These are phyloP conservation scores for Tolypocladium tropicale DNA, from an alignment of 2,329 filamentous ascomycete genomes.

Conservation along the genomic window DNA sequence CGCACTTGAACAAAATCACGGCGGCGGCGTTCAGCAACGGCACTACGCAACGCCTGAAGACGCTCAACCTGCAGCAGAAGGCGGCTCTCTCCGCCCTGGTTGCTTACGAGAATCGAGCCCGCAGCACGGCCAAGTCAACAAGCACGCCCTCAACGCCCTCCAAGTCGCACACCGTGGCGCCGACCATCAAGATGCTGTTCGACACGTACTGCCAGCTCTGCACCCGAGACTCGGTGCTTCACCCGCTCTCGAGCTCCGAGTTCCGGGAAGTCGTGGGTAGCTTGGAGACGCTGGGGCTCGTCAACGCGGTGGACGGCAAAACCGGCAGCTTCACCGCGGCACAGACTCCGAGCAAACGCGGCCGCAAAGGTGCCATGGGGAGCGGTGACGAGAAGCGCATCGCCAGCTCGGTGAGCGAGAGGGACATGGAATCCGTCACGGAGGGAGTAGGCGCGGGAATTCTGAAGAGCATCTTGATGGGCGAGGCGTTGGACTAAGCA, in stretches of 20 bases:
- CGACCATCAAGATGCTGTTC: slow-evolving; percentile 76
- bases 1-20: slow-evolving; percentile 85
- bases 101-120: slow-evolving; percentile 70
- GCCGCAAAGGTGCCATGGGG: slow-evolving; percentile 43
- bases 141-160: slow-evolving; percentile 43
- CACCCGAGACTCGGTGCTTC: slow-evolving; percentile 76
- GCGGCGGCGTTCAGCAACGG: slow-evolving; percentile 85
- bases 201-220: slow-evolving; percentile 77
- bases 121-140: slow-evolving; percentile 34
- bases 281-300: slow-evolving; percentile 76
- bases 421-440: slow-evolving; percentile 64
- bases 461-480: slow-evolving; percentile 50
- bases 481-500: slow-evolving; percentile 44
- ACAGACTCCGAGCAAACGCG: slow-evolving; percentile 63
- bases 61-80: slow-evolving; percentile 92
- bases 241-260: slow-evolving; percentile 81
- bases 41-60: slow-evolving; percentile 70
- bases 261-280: slow-evolving; percentile 89
- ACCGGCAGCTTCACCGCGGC: slow-evolving; percentile 53
- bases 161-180: slow-evolving; percentile 51
- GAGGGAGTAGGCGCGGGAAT: slow-evolving; percentile 52
- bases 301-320: slow-evolving; percentile 61
- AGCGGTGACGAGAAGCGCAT: slow-evolving; percentile 65
- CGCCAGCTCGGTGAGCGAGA: slow-evolving; percentile 69
- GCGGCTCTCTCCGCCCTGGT: slow-evolving; percentile 83